These are phyloP conservation scores for Acorus gramineus DNA, from an alignment of 106 monocot genomes.

Conservation along the genomic window DNA sequence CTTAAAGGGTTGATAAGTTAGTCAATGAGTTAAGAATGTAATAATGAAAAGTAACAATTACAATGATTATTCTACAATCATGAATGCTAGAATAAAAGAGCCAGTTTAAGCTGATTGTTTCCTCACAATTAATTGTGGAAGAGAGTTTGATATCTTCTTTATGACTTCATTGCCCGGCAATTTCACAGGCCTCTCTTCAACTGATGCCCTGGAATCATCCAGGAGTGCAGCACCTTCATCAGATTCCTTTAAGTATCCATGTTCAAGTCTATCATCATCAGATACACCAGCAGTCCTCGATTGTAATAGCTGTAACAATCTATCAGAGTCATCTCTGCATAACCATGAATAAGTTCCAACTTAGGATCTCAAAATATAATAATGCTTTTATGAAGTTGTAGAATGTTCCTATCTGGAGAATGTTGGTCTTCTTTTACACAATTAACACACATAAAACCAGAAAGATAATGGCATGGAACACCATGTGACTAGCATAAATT, in stretches of 20 bases:
- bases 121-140: conserved; percentile 12
- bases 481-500: too few relatives aligned
- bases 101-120: background rate
- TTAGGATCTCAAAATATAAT: too few relatives aligned
- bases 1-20: too few relatives aligned
- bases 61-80: too few relatives aligned
- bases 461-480: too few relatives aligned
- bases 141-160: background rate
- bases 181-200: conserved; percentile 1
- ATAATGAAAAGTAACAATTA: too few relatives aligned
- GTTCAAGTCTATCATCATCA: conserved; percentile 1
- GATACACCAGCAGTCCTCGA: conserved; percentile 30
- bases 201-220: conserved; percentile 4
- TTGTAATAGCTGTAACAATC: conserved; percentile 24
- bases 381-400: too few relatives aligned
- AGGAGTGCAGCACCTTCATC: background rate
- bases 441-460: too few relatives aligned
- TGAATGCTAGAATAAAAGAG: too few relatives aligned
- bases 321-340: conserved; percentile 33
- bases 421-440: too few relatives aligned
- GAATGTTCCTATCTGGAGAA: too few relatives aligned
- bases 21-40: too few relatives aligned
- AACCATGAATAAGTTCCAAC: background rate
- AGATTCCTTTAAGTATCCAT: conserved; percentile 6
- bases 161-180: background rate